These are phyloP conservation scores for Ceriops tagal DNA, from an alignment of 345 rosid genomes.

Conservation along the genomic window DNA sequence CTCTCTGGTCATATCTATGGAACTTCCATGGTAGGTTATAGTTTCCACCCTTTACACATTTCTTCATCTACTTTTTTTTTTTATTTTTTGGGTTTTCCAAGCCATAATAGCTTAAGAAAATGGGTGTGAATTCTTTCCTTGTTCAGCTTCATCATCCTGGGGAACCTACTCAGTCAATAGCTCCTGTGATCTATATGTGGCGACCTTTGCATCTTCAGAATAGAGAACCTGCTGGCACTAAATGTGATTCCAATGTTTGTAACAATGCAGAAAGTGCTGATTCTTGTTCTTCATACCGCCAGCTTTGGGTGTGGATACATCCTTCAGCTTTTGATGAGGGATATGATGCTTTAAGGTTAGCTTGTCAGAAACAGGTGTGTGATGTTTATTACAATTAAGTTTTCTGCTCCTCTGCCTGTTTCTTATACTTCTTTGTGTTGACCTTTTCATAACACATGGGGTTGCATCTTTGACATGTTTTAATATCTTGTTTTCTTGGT, in stretches of 20 bases:
- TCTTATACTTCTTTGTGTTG: neutral
- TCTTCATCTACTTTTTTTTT: neutral
- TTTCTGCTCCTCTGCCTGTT: too few relatives aligned
- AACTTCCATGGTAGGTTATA: constrained; percentile 56
- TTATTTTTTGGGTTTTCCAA: neutral
- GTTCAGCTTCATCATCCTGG: constrained; percentile 72
- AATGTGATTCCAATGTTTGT: constrained; percentile 14
- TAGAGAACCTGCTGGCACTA: constrained; percentile 26
- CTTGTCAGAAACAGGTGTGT: constrained; percentile 65
- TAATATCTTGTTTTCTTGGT: neutral
- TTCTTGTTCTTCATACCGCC: constrained; percentile 29
- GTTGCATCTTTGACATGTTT: neutral
- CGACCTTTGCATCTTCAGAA: constrained; percentile 34
- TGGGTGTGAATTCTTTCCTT: neutral
- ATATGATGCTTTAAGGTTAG: constrained; percentile 54
- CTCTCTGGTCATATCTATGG: constrained; percentile 57
- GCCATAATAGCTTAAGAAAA: constrained; percentile 1
- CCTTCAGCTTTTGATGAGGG: constrained; percentile 77
- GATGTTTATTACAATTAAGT: neutral
- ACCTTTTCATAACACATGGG: neutral
- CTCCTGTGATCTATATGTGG: constrained; percentile 82
- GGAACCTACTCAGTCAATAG: constrained; percentile 43
- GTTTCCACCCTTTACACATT: neutral
- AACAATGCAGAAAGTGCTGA: constrained; percentile 16
- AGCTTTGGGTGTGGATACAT: constrained; percentile 87